Evolutionary conservation across 768 basidiomycete species (phyloP).

Genomic region (Leccinum ochraceum): DNA sequence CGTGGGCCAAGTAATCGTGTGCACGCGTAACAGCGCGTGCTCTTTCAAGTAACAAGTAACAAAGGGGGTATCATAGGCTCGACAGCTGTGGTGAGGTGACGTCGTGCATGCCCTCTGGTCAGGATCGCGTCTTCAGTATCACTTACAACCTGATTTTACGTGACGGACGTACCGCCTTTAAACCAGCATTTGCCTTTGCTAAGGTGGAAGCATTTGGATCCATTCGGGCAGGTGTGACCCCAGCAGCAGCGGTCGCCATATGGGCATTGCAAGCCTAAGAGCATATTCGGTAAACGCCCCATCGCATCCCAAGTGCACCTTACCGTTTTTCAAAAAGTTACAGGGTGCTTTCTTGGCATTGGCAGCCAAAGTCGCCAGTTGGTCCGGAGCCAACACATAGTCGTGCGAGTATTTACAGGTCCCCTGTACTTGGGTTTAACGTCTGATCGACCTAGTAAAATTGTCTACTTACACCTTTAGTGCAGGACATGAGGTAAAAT

Average conservation of each 20-base stretch:
- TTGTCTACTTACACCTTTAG: constrained; percentile 59
- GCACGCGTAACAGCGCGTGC: constrained; percentile 2
- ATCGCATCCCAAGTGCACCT: constrained; percentile 7
- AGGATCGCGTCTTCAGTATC: constrained; percentile 4
- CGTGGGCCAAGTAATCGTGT: constrained; percentile 8
- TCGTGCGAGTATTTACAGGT: constrained; percentile 86
- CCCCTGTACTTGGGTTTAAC: constrained; percentile 38
- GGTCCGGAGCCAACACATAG: constrained; percentile 69
- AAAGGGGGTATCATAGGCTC: constrained; percentile 23
- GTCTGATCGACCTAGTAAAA: constrained; percentile 15
- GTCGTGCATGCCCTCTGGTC: constrained; percentile 44
- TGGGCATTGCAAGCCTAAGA: constrained; percentile 68
- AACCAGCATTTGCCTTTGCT: constrained; percentile 88
- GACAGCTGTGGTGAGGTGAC: constrained; percentile 17
- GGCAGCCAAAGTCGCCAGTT: constrained; percentile 65
- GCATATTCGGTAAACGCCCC: constrained; percentile 5
- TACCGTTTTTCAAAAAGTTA: constrained; percentile 81
- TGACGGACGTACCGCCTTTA: constrained; percentile 56
- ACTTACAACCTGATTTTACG: not conserved
- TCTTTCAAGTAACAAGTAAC: constrained; percentile 6
- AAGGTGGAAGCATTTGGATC: constrained; percentile 65
- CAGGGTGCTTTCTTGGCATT: constrained; percentile 87
- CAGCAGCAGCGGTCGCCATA: constrained; percentile 77
- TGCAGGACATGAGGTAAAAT: constrained; percentile 79
- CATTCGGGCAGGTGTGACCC: constrained; percentile 83